Conservation (phyloP, 306 rosid species). For the Gillenia trifoliata region DNA sequence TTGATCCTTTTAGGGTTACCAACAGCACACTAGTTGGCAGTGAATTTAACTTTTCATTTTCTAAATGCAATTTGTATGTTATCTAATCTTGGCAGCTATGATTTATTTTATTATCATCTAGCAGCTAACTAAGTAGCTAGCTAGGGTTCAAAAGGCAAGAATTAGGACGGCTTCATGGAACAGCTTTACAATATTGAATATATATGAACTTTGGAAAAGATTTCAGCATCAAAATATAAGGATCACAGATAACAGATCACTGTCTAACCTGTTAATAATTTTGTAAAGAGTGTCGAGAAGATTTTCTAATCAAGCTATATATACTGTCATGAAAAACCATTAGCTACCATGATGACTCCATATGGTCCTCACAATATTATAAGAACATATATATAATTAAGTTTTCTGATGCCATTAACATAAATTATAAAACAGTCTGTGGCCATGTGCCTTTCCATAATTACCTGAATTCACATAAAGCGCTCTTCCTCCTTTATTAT, state of each 20-base stretch:
- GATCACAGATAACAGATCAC: neutral
- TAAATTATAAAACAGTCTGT: slow-evolving; percentile 18
- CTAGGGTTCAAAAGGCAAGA: neutral
- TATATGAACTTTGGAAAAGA: neutral
- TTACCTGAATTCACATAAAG: slow-evolving; percentile 25
- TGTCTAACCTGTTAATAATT: slow-evolving; percentile 2
- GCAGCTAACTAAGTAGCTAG: neutral
- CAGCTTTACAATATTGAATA: neutral
- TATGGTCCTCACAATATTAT: slow-evolving; percentile 23
- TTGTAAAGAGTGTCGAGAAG: slow-evolving; percentile 10
- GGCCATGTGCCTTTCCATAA: slow-evolving; percentile 51
- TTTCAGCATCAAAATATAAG: neutral
- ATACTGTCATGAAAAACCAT: slow-evolving; percentile 8
- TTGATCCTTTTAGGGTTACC: neutral
- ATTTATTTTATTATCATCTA: neutral
- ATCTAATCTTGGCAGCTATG: slow-evolving; percentile 6
- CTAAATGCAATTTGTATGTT: slow-evolving; percentile 1
- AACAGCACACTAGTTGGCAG: neutral
- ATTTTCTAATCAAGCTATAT: neutral
- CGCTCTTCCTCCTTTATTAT: neutral
- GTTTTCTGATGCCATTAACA: slow-evolving; percentile 25
- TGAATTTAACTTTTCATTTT: neutral
- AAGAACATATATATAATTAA: slow-evolving; percentile 9
- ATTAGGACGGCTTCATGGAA: slow-evolving; percentile 7
- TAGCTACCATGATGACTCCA: slow-evolving; percentile 37